A percentile compares a stretch with the other conserved stretches of the same genome.
Conservation (phyloP, 2,329 filamentous ascomycete genomes). For the Furcasterigmium sp. region DNA sequence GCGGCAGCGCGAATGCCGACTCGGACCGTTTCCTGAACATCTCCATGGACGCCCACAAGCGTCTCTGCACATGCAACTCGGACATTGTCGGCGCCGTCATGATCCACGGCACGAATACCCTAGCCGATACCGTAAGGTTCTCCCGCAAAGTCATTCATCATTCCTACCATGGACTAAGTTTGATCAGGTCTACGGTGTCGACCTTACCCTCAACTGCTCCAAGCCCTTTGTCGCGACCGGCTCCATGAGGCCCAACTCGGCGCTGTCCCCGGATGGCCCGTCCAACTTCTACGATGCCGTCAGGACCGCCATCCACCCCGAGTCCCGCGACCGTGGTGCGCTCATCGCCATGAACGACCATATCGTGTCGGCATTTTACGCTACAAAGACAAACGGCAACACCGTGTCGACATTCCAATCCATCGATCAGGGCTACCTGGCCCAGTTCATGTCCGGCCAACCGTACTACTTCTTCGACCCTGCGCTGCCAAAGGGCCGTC, state of each 20-base stretch:
- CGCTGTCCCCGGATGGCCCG: slow-evolving; percentile 47
- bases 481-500: slow-evolving; percentile 32
- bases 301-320: slow-evolving; percentile 36
- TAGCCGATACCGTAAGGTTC: slow-evolving; percentile 41
- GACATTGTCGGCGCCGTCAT: slow-evolving; percentile 23
- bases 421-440: slow-evolving; percentile 42
- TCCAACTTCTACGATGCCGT: slow-evolving; percentile 49
- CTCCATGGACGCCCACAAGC: slow-evolving; percentile 21
- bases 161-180: not conserved
- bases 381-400: slow-evolving; percentile 48
- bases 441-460: slow-evolving; percentile 44
- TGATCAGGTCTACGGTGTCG: slow-evolving; percentile 41
- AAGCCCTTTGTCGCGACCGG: slow-evolving; percentile 49
- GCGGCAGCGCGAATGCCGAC: slow-evolving; percentile 23
- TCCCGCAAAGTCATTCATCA: not conserved
- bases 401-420: slow-evolving; percentile 48
- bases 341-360: slow-evolving; percentile 46
- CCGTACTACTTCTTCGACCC: slow-evolving; percentile 49
- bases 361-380: slow-evolving; percentile 46
- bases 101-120: slow-evolving; percentile 47
- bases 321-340: slow-evolving; percentile 36
- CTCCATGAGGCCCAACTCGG: slow-evolving; percentile 49
- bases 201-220: slow-evolving; percentile 42
- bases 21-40: slow-evolving; percentile 26
- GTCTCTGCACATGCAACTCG: slow-evolving; percentile 21